phyloP scores from a whole-genome alignment of 495 filamentous ascomycete species.

The Daldinia loculata region DNA sequence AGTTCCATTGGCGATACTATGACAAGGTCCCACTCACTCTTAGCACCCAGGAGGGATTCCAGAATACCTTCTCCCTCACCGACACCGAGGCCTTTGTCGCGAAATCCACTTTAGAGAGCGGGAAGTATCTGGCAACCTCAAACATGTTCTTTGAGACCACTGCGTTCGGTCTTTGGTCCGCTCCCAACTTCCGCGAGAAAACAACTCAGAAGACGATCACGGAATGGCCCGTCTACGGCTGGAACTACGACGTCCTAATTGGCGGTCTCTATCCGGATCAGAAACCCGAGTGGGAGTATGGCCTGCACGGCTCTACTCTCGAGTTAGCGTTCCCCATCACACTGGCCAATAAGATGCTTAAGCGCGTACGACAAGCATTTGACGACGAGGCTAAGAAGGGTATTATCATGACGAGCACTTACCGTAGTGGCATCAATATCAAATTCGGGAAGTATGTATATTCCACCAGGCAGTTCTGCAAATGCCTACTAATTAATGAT shows the following conservation, averaged over 20 bases:
- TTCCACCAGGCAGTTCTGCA: background rate
- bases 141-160: conserved; percentile 60
- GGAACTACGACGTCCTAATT: conserved; percentile 61
- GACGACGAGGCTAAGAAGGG: conserved; percentile 55
- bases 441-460: conserved; percentile 52
- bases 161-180: conserved; percentile 55
- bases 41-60: conserved; percentile 56
- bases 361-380: conserved; percentile 56
- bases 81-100: conserved; percentile 54
- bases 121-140: conserved; percentile 57
- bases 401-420: conserved; percentile 56
- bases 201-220: conserved; percentile 50
- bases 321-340: conserved; percentile 61
- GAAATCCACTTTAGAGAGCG: conserved; percentile 53
- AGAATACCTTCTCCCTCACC: conserved; percentile 61
- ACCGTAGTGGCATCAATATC: conserved; percentile 62
- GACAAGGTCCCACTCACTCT: conserved; percentile 52
- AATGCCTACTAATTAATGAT: background rate
- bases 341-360: conserved; percentile 57
- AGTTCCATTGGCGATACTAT: conserved; percentile 62
- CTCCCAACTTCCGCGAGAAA: conserved; percentile 62
- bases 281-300: conserved; percentile 59
- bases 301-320: conserved; percentile 55
- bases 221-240: conserved; percentile 60
- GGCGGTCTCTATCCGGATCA: conserved; percentile 59